phyloP scores from a whole-genome alignment of 2,329 filamentous ascomycete species.

The Fusarium cicatricum region DNA sequence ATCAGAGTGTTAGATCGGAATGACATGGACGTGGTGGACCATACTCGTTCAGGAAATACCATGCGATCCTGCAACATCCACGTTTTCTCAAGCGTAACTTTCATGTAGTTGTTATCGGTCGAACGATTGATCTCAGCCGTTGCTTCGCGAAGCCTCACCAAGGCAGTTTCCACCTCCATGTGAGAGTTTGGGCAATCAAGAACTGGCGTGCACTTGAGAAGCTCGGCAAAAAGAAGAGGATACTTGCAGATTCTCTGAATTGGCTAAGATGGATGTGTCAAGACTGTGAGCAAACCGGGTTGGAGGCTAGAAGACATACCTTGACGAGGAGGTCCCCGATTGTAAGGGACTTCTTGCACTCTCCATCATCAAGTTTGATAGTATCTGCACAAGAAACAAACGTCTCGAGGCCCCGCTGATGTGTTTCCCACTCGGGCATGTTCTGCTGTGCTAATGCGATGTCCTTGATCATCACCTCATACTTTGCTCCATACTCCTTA shows the following conservation, averaged over 20 bases:
- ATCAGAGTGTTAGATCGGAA: not conserved
- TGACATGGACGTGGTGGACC: conserved; percentile 26
- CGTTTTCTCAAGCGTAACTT: conserved; percentile 78
- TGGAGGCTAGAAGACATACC: conserved; percentile 55
- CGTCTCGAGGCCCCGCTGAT: conserved; percentile 86
- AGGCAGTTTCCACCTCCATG: conserved; percentile 77
- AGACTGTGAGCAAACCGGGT: not conserved
- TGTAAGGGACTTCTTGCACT: conserved; percentile 78
- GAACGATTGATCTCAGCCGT: conserved; percentile 84
- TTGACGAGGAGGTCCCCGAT: conserved; percentile 91
- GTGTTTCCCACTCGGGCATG: conserved; percentile 77
- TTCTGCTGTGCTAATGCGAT: conserved; percentile 73
- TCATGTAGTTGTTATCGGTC: conserved; percentile 77
- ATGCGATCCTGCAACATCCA: conserved; percentile 87
- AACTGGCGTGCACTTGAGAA: conserved; percentile 83
- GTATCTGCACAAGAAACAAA: conserved; percentile 79
- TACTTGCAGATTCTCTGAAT: conserved; percentile 94
- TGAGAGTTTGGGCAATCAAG: conserved; percentile 86
- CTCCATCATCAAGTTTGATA: conserved; percentile 67
- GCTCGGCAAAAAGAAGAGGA: conserved; percentile 83
- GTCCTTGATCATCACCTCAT: conserved; percentile 84
- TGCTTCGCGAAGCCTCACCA: conserved; percentile 75
- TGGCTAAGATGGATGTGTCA: conserved; percentile 62
- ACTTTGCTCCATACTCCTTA: conserved; percentile 90
- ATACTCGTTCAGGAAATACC: conserved; percentile 75